Evolutionary conservation across 2,329 filamentous ascomycete genomes (phyloP).

Genomic region (Microsporum ferrugineum): DNA sequence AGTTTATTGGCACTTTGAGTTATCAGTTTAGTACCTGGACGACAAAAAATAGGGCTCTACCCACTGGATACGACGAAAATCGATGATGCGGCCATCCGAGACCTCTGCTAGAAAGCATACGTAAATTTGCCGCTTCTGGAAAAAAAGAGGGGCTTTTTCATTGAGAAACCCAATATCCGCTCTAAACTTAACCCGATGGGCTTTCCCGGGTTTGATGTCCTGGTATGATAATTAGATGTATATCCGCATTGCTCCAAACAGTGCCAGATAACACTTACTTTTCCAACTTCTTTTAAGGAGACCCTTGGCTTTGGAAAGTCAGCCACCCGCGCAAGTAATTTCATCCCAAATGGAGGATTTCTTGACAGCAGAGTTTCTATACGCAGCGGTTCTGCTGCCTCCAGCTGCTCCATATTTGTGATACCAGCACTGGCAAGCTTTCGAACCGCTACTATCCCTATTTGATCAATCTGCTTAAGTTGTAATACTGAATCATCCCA

Average conservation of each 20-base stretch:
- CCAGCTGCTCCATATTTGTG: constrained; percentile 58
- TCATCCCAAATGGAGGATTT: constrained; percentile 72
- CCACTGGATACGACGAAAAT: constrained; percentile 53
- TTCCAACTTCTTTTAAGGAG: constrained; percentile 40
- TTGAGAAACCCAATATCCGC: constrained; percentile 63
- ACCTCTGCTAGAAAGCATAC: constrained; percentile 65
- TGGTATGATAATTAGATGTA: constrained; percentile 11
- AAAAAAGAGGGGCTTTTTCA: constrained; percentile 47
- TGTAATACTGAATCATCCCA: constrained; percentile 79
- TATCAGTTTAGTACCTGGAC: constrained; percentile 16
- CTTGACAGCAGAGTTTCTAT: constrained; percentile 68
- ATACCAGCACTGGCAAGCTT: constrained; percentile 64
- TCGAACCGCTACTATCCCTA: constrained; percentile 64
- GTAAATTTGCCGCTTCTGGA: constrained; percentile 53
- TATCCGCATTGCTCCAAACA: background rate
- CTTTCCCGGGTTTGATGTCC: constrained; percentile 28
- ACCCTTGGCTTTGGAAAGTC: constrained; percentile 60
- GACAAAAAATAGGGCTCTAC: background rate
- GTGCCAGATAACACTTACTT: constrained; percentile 25
- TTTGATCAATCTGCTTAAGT: constrained; percentile 67
- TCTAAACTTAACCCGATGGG: constrained; percentile 50
- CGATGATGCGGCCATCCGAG: constrained; percentile 55
- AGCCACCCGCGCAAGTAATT: constrained; percentile 52
- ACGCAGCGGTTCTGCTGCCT: constrained; percentile 52
- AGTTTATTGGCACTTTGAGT: constrained; percentile 50